Base-by-base conservation (phyloP, 306 rosid species). In the Dryas drummondii region DNA sequence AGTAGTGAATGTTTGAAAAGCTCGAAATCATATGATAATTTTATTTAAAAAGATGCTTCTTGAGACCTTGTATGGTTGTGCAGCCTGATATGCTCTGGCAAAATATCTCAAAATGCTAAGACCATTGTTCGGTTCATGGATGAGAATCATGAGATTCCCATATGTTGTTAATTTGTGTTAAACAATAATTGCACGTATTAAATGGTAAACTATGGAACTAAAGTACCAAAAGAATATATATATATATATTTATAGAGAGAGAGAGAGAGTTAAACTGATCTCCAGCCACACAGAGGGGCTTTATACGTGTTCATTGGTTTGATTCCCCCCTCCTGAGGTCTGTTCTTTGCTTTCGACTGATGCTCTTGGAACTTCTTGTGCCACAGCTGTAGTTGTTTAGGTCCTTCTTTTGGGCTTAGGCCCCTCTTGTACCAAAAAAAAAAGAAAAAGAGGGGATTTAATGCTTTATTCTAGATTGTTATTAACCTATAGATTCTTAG, bases 1-100 rank as follows among this genome's bases (percentile, higher is more conserved):
- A 67, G 44, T 5, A 48, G 56, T 47, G 71, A 67, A 68, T 15
- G 15, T 49, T 68, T 47, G 57, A 67, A 67, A 48, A 6, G n/a
- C n/a, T 48, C 5, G 8, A n/a, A 45, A 42, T 19, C 0, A 48
- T 48, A 22, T 22, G 41, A 13, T 67, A 67, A 26, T 26, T 6
- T 32, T 11, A 26, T 37, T 61, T 37, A 61, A 6, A 13, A 61
- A 13, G 73, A 68, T 49, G 72, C 72, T 44, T 14, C 16, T 42
- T 44, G 69, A 65, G 14, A 64, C 32, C 14, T n/a, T 27, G 37
- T 44, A 32, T 32, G 37, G 37, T 44, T 48, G 45, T 63, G 12
- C 13, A 63, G 19, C 27, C 27, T 63, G 26, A 63, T 19, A 63
- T 63, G 70, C 52, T 42, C 45, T n/a, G 9, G 68, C 7, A 44